Evolutionary conservation across 2,329 filamentous ascomycete genomes (phyloP).

Genomic region (Colletotrichum spinosum): DNA sequence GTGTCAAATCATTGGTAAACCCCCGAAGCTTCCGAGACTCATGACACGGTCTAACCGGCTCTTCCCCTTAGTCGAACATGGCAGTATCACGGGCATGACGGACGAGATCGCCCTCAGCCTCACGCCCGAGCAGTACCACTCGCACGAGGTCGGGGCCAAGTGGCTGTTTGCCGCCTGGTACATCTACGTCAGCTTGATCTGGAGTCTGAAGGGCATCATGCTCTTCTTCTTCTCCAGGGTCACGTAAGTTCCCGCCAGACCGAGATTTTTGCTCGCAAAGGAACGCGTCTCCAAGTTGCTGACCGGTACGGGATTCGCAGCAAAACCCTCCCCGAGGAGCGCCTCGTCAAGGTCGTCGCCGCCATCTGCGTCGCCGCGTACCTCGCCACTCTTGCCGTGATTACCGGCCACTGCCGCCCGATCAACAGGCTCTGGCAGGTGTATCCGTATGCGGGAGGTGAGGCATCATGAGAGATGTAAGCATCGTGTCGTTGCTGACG

Average conservation of each 20-base stretch:
- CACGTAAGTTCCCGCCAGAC: conserved; percentile 11
- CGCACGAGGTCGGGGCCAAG: conserved; percentile 30
- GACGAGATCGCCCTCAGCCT: conserved; percentile 19
- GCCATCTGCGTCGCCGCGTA: conserved; percentile 19
- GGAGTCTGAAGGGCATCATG: conserved; percentile 35
- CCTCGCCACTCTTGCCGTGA: conserved; percentile 23
- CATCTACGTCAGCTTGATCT: conserved; percentile 32
- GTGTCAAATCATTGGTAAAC: conserved; percentile 33
- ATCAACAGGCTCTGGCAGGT: conserved; percentile 31
- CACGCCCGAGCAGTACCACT: conserved; percentile 28
- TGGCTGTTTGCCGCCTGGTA: conserved; percentile 35
- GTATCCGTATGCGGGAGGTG: conserved; percentile 28
- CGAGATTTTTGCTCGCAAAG: neutral
- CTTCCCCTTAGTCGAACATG: conserved; percentile 19
- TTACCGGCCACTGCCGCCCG: conserved; percentile 26
- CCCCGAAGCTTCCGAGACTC: neutral
- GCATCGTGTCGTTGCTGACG: neutral
- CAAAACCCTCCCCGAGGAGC: conserved; percentile 31
- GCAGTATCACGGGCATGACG: conserved; percentile 33
- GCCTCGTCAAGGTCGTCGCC: conserved; percentile 24
- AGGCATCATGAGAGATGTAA: neutral
- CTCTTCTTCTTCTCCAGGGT: conserved; percentile 30
- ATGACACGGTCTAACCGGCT: neutral
- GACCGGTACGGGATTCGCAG: neutral
- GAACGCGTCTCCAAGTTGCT: neutral